Evolutionary conservation across 2,329 filamentous ascomycete genomes (phyloP).

Genomic region (Coniochaeta pulveracea): DNA sequence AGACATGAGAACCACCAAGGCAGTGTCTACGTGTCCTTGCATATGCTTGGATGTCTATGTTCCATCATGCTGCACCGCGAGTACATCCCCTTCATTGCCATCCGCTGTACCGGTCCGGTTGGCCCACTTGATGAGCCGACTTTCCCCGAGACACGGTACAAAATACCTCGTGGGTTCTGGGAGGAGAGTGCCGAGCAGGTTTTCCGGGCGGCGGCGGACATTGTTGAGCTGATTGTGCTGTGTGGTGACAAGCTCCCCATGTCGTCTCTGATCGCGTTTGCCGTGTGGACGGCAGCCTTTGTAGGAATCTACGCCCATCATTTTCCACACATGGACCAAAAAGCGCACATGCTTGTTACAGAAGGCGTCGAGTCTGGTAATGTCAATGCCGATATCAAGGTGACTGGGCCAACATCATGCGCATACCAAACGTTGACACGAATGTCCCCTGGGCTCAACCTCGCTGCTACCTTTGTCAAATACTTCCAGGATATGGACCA

Average conservation of each 20-base stretch:
- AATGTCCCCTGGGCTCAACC: slow-evolving; percentile 40
- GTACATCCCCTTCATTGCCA: slow-evolving; percentile 55
- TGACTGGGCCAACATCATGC: slow-evolving; percentile 30
- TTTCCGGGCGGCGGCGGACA: slow-evolving; percentile 50
- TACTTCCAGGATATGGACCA: slow-evolving; percentile 41
- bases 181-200: slow-evolving; percentile 47
- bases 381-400: slow-evolving; percentile 17
- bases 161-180: slow-evolving; percentile 47
- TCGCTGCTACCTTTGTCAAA: slow-evolving; percentile 43
- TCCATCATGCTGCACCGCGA: slow-evolving; percentile 58
- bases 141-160: slow-evolving; percentile 29
- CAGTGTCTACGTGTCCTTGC: slow-evolving; percentile 54
- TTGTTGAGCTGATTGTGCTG: slow-evolving; percentile 52
- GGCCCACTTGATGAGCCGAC: slow-evolving; percentile 49
- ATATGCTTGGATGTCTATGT: slow-evolving; percentile 54
- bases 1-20: slow-evolving; percentile 54
- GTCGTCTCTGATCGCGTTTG: slow-evolving; percentile 56
- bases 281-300: slow-evolving; percentile 56
- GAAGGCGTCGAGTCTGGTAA: slow-evolving; percentile 20
- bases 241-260: slow-evolving; percentile 52
- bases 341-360: slow-evolving; percentile 35
- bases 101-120: slow-evolving; percentile 34
- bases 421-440: slow-evolving; percentile 37
- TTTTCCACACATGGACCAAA: slow-evolving; percentile 58
- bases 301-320: slow-evolving; percentile 54